Evolutionary conservation across 2,329 filamentous ascomycete genomes (phyloP).

Genomic region (Colletotrichum sp.): DNA sequence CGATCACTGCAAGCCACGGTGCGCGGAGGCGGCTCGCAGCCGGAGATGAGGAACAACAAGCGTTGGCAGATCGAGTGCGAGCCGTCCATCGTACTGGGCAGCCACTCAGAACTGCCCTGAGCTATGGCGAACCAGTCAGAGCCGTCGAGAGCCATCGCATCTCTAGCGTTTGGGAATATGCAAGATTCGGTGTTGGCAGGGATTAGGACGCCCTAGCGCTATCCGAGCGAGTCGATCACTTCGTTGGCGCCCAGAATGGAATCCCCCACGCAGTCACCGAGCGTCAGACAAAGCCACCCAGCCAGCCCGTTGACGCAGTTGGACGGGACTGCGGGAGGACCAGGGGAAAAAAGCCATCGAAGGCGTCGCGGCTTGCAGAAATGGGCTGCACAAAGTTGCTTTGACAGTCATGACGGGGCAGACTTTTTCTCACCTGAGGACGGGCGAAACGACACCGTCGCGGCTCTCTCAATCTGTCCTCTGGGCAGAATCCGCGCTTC

Average conservation of each 20-base stretch:
- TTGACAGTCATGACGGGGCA: conserved; percentile 14
- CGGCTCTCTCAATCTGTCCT: neutral
- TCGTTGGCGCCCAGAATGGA: conserved; percentile 14
- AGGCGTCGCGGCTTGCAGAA: neutral
- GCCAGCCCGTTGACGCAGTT: neutral
- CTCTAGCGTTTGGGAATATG: conserved; percentile 21
- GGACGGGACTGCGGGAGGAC: neutral
- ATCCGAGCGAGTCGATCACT: conserved; percentile 18
- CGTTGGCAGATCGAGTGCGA: neutral
- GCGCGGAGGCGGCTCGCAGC: neutral
- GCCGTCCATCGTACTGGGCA: neutral
- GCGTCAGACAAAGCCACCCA: conserved; percentile 6
- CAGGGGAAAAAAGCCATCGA: neutral
- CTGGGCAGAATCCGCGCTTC: neutral
- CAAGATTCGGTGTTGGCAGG: conserved; percentile 22
- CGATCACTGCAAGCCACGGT: conserved; percentile 19
- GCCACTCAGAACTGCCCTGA: conserved; percentile 4
- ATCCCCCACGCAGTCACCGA: conserved; percentile 17
- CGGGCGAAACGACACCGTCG: conserved; percentile 1
- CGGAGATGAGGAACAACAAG: conserved; percentile 1
- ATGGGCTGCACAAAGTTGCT: neutral
- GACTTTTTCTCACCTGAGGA: conserved; percentile 10
- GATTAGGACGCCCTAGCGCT: conserved; percentile 14
- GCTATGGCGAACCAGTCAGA: conserved; percentile 12
- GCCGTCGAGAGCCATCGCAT: conserved; percentile 13